Percentiles rank a stretch among this genome's conserved stretches.
These are phyloP conservation scores for Alternaria conjuncta DNA, from an alignment of 2,329 filamentous ascomycete genomes.

Conservation along the genomic window DNA sequence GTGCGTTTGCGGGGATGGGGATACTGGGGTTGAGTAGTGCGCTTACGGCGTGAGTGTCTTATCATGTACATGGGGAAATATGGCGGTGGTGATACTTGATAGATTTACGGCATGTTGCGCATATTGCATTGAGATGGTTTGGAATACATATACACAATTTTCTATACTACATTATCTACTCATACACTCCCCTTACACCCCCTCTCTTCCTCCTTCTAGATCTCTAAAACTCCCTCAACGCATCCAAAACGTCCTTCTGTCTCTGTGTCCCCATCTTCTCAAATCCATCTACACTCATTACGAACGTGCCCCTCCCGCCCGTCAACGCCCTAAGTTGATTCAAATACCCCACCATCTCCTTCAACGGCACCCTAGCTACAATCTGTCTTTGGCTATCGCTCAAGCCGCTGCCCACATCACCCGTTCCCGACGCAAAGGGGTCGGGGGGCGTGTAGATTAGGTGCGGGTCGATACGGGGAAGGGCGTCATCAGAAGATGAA, in stretches of 20 bases:
- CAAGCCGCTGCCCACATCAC: slow-evolving; percentile 21
- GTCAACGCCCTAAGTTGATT: slow-evolving; percentile 89
- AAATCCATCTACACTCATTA: slow-evolving; percentile 76
- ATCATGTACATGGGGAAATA: background rate
- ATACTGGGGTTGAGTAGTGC: slow-evolving; percentile 85
- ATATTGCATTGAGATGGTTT: background rate
- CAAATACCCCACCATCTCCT: slow-evolving; percentile 96
- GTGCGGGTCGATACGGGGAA: slow-evolving; percentile 67
- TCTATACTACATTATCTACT: background rate
- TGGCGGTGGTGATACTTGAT: background rate
- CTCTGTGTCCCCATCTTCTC: slow-evolving; percentile 69
- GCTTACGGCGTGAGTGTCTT: slow-evolving; percentile 65
- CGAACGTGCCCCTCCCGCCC: slow-evolving; percentile 78
- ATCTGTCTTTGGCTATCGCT: slow-evolving; percentile 62
- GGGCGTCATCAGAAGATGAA: slow-evolving; percentile 33
- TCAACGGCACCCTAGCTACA: slow-evolving; percentile 85
- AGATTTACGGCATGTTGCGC: background rate
- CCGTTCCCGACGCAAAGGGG: slow-evolving; percentile 66
- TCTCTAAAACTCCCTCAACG: slow-evolving; percentile 36
- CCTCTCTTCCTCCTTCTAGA: background rate
- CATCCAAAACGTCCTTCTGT: slow-evolving; percentile 61
- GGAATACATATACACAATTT: background rate
- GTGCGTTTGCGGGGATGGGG: slow-evolving; percentile 86
- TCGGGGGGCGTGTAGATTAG: slow-evolving; percentile 89
- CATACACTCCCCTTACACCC: background rate